Percentiles rank a stretch among this genome's conserved stretches.
phyloP scores from a whole-genome alignment of 805 yeast species.

The Spathaspora sp. region DNA sequence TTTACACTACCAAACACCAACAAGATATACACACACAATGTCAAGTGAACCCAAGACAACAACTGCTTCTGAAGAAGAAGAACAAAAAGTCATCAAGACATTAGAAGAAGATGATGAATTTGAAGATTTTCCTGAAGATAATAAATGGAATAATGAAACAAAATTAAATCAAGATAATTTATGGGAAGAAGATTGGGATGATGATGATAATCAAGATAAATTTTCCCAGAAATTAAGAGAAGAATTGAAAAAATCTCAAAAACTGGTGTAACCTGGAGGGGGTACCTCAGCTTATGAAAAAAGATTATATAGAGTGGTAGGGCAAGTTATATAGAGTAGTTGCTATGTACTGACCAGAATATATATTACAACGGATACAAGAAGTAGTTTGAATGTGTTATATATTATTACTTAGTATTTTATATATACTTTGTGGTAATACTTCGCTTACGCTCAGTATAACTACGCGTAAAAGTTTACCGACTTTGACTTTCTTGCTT shows the following conservation, averaged over 20 bases:
- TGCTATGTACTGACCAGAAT: too few species aligned
- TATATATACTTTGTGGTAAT: background rate
- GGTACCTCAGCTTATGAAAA: too few species aligned
- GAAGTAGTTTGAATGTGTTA: background rate
- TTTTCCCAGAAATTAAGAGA: conserved; percentile 71
- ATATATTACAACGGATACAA: background rate
- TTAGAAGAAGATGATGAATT: conserved; percentile 96
- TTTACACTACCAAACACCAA: too few species aligned
- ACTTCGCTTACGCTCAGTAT: too few species aligned
- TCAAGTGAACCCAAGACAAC: too few species aligned
- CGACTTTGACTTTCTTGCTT: conserved; percentile 92
- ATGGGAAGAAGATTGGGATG: conserved; percentile 99
- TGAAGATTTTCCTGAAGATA: conserved; percentile 92
- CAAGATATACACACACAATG: too few species aligned
- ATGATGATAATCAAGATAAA: conserved; percentile 89
- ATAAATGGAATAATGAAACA: conserved; percentile 61
- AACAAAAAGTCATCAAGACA: conserved; percentile 53
- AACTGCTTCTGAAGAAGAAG: conserved; percentile 15
- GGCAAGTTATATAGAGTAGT: too few species aligned
- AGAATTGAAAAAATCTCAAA: conserved; percentile 30
- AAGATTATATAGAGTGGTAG: too few species aligned
- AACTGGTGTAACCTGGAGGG: background rate
- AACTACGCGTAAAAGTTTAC: conserved; percentile 90
- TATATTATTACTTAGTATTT: background rate
- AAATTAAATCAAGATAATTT: conserved; percentile 55